A percentile compares a stretch with the other conserved stretches of the same genome.
phyloP scores from a whole-genome alignment of 2,329 filamentous ascomycete genomes.

The Mycosphaerella sp. region DNA sequence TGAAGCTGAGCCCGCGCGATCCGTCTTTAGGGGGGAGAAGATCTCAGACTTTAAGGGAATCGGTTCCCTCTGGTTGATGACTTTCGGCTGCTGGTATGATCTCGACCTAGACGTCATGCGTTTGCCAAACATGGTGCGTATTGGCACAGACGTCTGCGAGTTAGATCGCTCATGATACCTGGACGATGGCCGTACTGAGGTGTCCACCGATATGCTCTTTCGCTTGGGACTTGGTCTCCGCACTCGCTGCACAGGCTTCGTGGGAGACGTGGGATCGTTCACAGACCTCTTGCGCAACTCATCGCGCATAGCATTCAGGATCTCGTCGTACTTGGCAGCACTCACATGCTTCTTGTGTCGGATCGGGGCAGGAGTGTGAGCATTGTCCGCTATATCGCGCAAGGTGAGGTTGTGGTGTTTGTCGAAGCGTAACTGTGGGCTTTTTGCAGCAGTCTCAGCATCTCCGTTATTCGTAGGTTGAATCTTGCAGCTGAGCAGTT shows the following conservation, averaged over 20 bases:
- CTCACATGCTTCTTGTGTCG: constrained; percentile 16
- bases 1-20: constrained; percentile 16
- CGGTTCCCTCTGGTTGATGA: constrained; percentile 27
- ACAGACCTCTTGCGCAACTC: constrained; percentile 27
- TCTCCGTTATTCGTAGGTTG: constrained; percentile 9
- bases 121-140: constrained; percentile 25
- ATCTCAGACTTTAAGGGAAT: constrained; percentile 32
- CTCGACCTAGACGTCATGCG: constrained; percentile 26
- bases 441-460: constrained; percentile 6
- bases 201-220: constrained; percentile 15
- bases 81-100: constrained; percentile 31
- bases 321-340: constrained; percentile 30
- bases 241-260: constrained; percentile 12
- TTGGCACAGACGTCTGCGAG: constrained; percentile 27
- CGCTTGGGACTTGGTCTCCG: constrained; percentile 12
- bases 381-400: constrained; percentile 21
- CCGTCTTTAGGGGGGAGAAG: constrained; percentile 33
- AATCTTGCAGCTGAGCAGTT: constrained; percentile 21
- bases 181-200: constrained; percentile 8
- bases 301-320: constrained; percentile 34
- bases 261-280: constrained; percentile 13
- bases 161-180: constrained; percentile 23
- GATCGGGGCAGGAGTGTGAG: constrained; percentile 11
- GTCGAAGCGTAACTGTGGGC: constrained; percentile 25
- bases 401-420: constrained; percentile 28